A percentile compares a stretch with the other conserved stretches of the same genome.
These are phyloP conservation scores for Starmerella davenportii DNA, from an alignment of 805 yeast species.

Conservation along the genomic window DNA sequence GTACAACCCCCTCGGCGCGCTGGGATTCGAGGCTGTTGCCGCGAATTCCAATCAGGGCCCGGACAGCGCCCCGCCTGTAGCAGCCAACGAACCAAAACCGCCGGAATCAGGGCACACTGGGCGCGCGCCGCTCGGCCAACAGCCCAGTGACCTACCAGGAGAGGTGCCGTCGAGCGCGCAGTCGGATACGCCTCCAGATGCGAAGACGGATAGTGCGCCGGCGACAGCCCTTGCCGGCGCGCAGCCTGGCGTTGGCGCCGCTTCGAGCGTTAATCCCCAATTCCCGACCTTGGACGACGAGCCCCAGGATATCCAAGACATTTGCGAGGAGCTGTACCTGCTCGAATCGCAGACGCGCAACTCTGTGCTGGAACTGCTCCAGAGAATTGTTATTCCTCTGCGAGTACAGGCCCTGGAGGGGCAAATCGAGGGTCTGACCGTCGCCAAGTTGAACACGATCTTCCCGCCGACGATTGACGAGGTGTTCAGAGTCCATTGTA, in stretches of 20 bases:
- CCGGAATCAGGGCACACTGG: too few relatives aligned
- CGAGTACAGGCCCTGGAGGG: conserved; percentile 48
- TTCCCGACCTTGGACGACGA: conserved; percentile 15
- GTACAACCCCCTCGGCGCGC: conserved; percentile 40
- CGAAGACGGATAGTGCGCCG: not conserved
- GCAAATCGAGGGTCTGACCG: conserved; percentile 35
- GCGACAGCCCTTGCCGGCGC: too few relatives aligned
- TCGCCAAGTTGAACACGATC: conserved; percentile 50
- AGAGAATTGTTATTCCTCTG: conserved; percentile 60
- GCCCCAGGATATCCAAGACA: conserved; percentile 28
- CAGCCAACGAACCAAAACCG: not conserved
- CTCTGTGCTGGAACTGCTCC: conserved; percentile 54
- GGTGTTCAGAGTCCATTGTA: conserved; percentile 73
- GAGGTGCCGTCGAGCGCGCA: not conserved
- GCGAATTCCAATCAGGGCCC: not conserved
- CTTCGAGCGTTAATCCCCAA: not conserved
- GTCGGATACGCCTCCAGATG: not conserved
- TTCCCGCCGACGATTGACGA: conserved; percentile 96
- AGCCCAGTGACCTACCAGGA: too few relatives aligned
- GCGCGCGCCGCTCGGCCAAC: too few relatives aligned
- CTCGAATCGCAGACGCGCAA: conserved; percentile 62
- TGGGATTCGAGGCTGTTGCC: not conserved
- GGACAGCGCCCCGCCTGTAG: not conserved
- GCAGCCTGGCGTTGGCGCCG: not conserved
- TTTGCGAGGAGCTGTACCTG: conserved; percentile 47